phyloP scores from a whole-genome alignment of 2,329 filamentous ascomycete species.

The Dothiorella sarmentorum region DNA sequence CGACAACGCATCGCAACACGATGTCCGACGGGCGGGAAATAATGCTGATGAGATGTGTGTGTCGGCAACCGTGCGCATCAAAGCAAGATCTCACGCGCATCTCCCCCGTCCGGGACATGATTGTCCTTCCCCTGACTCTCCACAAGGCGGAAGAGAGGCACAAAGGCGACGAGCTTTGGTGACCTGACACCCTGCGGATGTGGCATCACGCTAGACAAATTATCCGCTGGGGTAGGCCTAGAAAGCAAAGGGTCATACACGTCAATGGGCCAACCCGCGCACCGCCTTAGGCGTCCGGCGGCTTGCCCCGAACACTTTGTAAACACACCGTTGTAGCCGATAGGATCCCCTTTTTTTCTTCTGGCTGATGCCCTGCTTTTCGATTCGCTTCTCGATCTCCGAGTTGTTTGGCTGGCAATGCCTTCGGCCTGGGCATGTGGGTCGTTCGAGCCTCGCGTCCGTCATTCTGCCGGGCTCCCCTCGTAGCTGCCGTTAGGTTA shows the following conservation, averaged over 20 bases:
- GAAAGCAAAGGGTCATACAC: background rate
- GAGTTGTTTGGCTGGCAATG: conserved; percentile 7
- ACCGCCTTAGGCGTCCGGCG: conserved; percentile 7
- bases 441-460: background rate
- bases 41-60: too few species aligned
- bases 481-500: background rate
- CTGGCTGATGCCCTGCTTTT: background rate
- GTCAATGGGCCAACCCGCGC: conserved; percentile 7
- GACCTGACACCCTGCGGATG: conserved; percentile 12
- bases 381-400: background rate
- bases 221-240: conserved; percentile 7
- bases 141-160: background rate
- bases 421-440: background rate
- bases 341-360: background rate
- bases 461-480: conserved; percentile 4
- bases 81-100: too few species aligned
- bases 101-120: background rate
- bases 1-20: background rate
- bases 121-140: conserved; percentile 12
- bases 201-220: conserved; percentile 15
- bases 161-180: background rate
- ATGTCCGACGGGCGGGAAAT: too few species aligned
- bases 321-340: conserved; percentile 9
- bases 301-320: background rate
- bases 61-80: too few species aligned